Percentiles rank a stretch among this genome's conserved stretches.
These are phyloP conservation scores for Cadophora gregata DNA, from an alignment of 2,329 filamentous ascomycete species.

Conservation along the genomic window DNA sequence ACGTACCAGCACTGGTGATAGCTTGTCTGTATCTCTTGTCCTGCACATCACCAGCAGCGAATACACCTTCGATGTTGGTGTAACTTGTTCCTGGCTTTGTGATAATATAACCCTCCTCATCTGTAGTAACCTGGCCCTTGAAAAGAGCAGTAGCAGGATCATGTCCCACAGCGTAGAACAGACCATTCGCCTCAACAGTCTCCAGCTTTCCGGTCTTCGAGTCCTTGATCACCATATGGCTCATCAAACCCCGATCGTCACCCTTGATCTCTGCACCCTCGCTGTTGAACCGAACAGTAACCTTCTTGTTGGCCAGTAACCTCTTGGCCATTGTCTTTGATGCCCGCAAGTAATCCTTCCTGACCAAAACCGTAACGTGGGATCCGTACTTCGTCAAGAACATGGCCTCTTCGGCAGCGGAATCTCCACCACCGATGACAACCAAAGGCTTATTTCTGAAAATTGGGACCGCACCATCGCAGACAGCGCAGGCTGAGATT, in stretches of 20 bases:
- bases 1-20: conserved; percentile 92
- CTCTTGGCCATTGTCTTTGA: conserved; percentile 92
- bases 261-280: conserved; percentile 84
- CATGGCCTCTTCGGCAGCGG: conserved; percentile 94
- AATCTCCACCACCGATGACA: conserved; percentile 96
- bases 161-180: conserved; percentile 98
- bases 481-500: conserved; percentile 95
- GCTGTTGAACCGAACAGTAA: conserved; percentile 87
- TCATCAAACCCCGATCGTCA: conserved; percentile 86
- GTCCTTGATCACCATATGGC: conserved; percentile 83
- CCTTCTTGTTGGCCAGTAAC: conserved; percentile 82
- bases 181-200: conserved; percentile 85
- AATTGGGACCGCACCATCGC: conserved; percentile 95
- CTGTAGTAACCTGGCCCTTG: conserved; percentile 87
- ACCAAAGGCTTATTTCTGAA: conserved; percentile 96
- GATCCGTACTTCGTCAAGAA: conserved; percentile 98
- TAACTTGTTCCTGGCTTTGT: conserved; percentile 88
- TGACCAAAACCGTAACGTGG: conserved; percentile 92
- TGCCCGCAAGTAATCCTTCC: conserved; percentile 84
- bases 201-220: conserved; percentile 76
- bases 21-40: conserved; percentile 98
- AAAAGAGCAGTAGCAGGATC: conserved; percentile 91
- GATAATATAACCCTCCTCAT: conserved; percentile 88
- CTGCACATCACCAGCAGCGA: conserved; percentile 96
- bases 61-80: conserved; percentile 90